Evolutionary conservation across 108 stramenopile genomes (phyloP), one percentile per base, ranked within the genome.

Genomic region (Craspedostauros australis): DNA sequence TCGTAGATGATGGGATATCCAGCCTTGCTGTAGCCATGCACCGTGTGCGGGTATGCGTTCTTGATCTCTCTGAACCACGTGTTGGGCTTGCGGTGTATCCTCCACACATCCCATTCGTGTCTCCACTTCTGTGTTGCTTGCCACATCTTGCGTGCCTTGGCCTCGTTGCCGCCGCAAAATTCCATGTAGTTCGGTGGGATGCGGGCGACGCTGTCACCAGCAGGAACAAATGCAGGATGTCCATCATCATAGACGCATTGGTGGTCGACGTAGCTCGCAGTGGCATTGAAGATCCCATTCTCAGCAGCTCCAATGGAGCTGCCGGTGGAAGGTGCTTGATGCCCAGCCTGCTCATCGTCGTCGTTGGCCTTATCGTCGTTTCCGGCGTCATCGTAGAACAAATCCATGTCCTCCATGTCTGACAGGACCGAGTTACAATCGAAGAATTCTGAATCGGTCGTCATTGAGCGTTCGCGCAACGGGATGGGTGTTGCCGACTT

Each of bases 1-100:
- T 82, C 76, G 46, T 76, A 78, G 5, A 78, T 28, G 3, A 77
- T 62, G 8, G 73, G 73, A 48, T 60, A 72, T 18, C 80, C 80
- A 34, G 50, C 36, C n/a, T 64, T 68, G 41, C 60, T 68, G 26
- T 62, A 59, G 11, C 80, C 80, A 60, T 77, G 76, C 15, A 82
- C 43, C 22, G 48, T 49, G 54, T 82, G 80, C 15, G 69, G 68
- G 46, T 82, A 82, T 21, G 73, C 76, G 5, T 54, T 29, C 54
- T 81, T 82, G 34, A 82, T 70, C 41, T 77, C 59, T 5, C 42
- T 45, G 66, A 72, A 82, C 61, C 51, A 75, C 11, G 28, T 23
- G 38, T 82, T 73, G 11, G 76, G 73, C 9, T 57, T 62, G 4
- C 66, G 24, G 38, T 82, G 80, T 24, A 82, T 75, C 12, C 45